Conservation (phyloP, 352 stramenopile species). For the Phytopythium aichiense region DNA sequence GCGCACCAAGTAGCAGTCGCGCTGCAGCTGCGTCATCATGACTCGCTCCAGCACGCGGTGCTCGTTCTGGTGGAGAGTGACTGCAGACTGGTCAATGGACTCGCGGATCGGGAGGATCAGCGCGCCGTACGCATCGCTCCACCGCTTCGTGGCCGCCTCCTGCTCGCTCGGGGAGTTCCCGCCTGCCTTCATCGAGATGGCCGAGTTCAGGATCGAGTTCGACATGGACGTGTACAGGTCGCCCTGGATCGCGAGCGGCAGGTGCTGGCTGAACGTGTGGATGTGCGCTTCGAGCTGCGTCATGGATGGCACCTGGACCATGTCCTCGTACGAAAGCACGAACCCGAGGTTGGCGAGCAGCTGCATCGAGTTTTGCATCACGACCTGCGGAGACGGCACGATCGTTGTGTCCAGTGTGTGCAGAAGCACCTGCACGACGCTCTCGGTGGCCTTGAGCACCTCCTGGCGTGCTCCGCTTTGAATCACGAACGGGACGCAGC, state of each 20-base stretch:
- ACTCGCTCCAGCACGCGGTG: constrained; percentile 56
- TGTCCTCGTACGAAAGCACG: constrained; percentile 66
- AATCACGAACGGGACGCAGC: constrained; percentile 59
- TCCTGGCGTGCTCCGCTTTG: constrained; percentile 45
- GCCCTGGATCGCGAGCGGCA: constrained; percentile 66
- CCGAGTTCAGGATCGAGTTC: constrained; percentile 74
- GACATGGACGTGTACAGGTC: constrained; percentile 80
- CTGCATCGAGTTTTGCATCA: constrained; percentile 70
- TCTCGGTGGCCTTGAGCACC: constrained; percentile 47
- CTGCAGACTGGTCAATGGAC: constrained; percentile 63
- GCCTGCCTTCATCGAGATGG: constrained; percentile 48
- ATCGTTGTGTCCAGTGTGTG: constrained; percentile 59
- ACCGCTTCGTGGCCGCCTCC: constrained; percentile 15
- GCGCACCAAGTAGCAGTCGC: constrained; percentile 67
- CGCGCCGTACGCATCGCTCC: constrained; percentile 51
- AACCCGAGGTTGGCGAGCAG: constrained; percentile 60
- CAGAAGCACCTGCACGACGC: constrained; percentile 47
- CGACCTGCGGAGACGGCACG: constrained; percentile 49
- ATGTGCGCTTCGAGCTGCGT: constrained; percentile 60
- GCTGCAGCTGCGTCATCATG: constrained; percentile 64
- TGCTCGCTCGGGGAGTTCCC: constrained; percentile 29
- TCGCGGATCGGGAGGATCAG: constrained; percentile 66
- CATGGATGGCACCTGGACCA: constrained; percentile 67
- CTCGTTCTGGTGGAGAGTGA: constrained; percentile 69
- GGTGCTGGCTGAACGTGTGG: constrained; percentile 67